A percentile compares a stretch with the other conserved stretches of the same genome.
These are phyloP conservation scores for Phytophthora boehmeriae DNA, from an alignment of 352 stramenopile genomes.

Conservation along the genomic window DNA sequence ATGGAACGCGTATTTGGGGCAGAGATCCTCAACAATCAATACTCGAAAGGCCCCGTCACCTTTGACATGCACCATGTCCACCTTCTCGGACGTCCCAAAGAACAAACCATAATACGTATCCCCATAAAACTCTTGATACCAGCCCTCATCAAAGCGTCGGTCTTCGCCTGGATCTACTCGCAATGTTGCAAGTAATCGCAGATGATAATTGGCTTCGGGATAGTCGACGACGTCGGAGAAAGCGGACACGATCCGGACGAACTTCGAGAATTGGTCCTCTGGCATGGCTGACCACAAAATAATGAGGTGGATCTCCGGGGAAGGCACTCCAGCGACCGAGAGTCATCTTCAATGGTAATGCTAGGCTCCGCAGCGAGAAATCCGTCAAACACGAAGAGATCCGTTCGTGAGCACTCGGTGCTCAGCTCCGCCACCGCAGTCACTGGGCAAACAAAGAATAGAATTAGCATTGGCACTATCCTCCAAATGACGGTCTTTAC, in stretches of 20 bases:
- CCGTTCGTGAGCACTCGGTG: constrained; percentile 30
- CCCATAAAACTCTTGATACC: constrained; percentile 34
- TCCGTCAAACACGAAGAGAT: constrained; percentile 39
- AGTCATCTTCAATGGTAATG: not conserved
- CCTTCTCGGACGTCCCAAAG: constrained; percentile 20
- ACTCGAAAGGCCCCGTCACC: constrained; percentile 25
- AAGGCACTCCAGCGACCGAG: constrained; percentile 5
- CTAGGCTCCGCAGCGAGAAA: constrained; percentile 7
- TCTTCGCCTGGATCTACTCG: constrained; percentile 13
- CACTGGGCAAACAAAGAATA: constrained; percentile 12
- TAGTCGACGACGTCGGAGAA: constrained; percentile 29
- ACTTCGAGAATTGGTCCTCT: constrained; percentile 7
- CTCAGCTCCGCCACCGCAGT: constrained; percentile 1
- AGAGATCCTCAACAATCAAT: constrained; percentile 32
- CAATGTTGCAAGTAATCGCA: constrained; percentile 17
- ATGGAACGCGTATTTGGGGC: constrained; percentile 32
- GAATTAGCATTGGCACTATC: not conserved
- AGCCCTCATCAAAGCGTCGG: constrained; percentile 25
- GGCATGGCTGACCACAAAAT: constrained; percentile 32
- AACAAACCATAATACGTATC: constrained; percentile 27
- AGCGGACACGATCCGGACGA: constrained; percentile 19
- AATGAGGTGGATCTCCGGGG: constrained; percentile 26
- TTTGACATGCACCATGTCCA: constrained; percentile 35
- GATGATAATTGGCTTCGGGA: constrained; percentile 24
- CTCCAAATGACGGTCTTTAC: not conserved